Conservation (phyloP, 352 stramenopile genomes). For the Pythium insidiosum region DNA sequence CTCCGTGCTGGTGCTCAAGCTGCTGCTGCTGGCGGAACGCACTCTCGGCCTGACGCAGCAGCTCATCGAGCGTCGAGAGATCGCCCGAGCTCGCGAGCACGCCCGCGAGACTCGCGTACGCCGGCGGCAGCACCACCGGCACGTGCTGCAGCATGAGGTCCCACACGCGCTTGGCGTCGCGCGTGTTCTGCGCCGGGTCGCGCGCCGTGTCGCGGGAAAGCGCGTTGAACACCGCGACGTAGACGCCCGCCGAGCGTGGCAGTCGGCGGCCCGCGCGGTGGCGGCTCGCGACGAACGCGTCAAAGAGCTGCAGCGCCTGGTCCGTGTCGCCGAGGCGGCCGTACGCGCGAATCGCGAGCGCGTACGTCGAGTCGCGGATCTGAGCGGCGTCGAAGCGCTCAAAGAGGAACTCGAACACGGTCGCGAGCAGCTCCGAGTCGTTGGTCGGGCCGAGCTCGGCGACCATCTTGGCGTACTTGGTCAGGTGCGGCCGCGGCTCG, state of each 20-base stretch:
- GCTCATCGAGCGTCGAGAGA: slow-evolving; percentile 49
- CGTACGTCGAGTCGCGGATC: slow-evolving; percentile 51
- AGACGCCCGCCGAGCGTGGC: slow-evolving; percentile 43
- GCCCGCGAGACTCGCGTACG: slow-evolving; percentile 74
- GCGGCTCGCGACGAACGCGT: slow-evolving; percentile 51
- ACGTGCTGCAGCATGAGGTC: slow-evolving; percentile 64
- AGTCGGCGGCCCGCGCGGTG: slow-evolving; percentile 13
- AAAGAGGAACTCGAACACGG: slow-evolving; percentile 58
- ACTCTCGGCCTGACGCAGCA: slow-evolving; percentile 48
- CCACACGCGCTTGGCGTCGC: slow-evolving; percentile 68
- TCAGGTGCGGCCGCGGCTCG: slow-evolving; percentile 25
- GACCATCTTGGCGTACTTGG: slow-evolving; percentile 63
- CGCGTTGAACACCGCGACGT: slow-evolving; percentile 78
- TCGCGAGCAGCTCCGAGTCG: slow-evolving; percentile 48
- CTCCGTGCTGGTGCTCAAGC: not conserved
- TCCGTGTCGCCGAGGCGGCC: slow-evolving; percentile 61
- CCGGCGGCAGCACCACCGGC: slow-evolving; percentile 51
- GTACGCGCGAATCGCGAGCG: slow-evolving; percentile 58
- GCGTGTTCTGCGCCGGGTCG: slow-evolving; percentile 53
- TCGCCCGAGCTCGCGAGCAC: slow-evolving; percentile 75
- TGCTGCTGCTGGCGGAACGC: slow-evolving; percentile 2
- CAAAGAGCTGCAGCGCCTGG: slow-evolving; percentile 56
- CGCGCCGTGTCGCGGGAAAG: slow-evolving; percentile 59
- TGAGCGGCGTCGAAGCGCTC: slow-evolving; percentile 26
- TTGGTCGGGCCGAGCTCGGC: slow-evolving; percentile 46